Conservation (phyloP, 2,329 filamentous ascomycete species). For the Curvularia sp. region DNA sequence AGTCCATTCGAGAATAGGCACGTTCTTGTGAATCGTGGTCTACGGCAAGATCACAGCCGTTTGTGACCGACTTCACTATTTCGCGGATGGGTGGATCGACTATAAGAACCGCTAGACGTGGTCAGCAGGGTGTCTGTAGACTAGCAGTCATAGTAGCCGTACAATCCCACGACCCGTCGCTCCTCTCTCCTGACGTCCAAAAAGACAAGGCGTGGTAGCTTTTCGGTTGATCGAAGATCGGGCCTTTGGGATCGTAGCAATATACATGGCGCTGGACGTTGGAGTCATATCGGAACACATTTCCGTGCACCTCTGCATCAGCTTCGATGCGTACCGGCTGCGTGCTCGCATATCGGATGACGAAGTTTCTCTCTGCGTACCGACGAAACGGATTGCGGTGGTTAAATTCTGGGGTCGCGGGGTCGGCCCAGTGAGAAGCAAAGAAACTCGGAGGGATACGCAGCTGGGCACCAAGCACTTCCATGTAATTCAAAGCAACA, state of each 20-base stretch:
- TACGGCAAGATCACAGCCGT: background rate
- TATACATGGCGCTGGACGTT: constrained; percentile 18
- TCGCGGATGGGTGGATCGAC: constrained; percentile 3
- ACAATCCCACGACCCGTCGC: constrained; percentile 16
- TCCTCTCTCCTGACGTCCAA: constrained; percentile 10
- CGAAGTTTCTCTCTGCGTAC: constrained; percentile 11
- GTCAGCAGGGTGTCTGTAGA: background rate
- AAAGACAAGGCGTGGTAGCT: constrained; percentile 19
- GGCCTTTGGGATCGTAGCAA: constrained; percentile 10
- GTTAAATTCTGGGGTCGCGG: constrained; percentile 17
- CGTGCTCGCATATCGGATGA: constrained; percentile 8
- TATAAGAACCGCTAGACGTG: background rate
- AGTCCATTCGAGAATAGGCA: constrained; percentile 6
- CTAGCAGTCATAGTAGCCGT: background rate
- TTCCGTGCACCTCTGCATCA: background rate
- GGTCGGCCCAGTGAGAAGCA: constrained; percentile 21
- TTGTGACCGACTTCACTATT: background rate
- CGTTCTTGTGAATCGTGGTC: background rate
- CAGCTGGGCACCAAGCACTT: constrained; percentile 9
- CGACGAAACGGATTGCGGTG: constrained; percentile 17
- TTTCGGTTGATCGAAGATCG: constrained; percentile 15
- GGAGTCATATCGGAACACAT: constrained; percentile 10
- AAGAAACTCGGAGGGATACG: constrained; percentile 20
- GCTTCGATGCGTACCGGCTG: constrained; percentile 15
- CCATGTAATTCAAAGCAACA: background rate